phyloP scores from a whole-genome alignment of 163 green algal species.

The Volvox carteri region DNA sequence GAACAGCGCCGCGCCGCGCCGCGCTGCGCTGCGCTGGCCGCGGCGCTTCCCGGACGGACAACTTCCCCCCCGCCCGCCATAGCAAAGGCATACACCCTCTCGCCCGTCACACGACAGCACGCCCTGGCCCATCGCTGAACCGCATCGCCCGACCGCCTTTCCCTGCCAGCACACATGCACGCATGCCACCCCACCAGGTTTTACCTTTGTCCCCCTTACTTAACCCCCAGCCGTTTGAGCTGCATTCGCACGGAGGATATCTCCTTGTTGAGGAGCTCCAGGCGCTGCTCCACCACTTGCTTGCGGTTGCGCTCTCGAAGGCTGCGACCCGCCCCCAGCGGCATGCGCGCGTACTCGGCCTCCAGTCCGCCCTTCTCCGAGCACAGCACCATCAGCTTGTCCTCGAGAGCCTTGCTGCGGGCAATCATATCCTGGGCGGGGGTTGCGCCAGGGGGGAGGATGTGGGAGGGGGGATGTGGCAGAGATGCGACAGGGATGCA shows the following conservation, averaged over 20 bases:
- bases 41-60: too few species aligned
- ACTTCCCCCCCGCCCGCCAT: too few species aligned
- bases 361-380: conserved; percentile 64
- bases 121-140: too few species aligned
- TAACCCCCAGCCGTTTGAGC: conserved; percentile 59
- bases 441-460: neutral
- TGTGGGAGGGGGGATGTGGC: neutral
- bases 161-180: too few species aligned
- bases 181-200: too few species aligned
- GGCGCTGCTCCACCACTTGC: conserved; percentile 64
- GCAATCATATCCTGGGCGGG: conserved; percentile 55
- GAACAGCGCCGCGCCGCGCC: too few species aligned
- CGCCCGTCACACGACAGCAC: too few species aligned
- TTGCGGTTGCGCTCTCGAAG: conserved; percentile 64
- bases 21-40: too few species aligned
- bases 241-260: conserved; percentile 61
- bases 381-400: conserved; percentile 65
- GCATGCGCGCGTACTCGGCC: conserved; percentile 63
- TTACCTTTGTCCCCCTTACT: conserved; percentile 12
- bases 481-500: too few species aligned
- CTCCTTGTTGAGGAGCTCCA: conserved; percentile 59
- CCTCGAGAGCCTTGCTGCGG: conserved; percentile 64
- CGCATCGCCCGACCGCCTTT: too few species aligned
- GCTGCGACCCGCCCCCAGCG: conserved; percentile 58
- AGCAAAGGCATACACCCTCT: too few species aligned